Evolutionary conservation across 2,329 filamentous ascomycete species (phyloP).

Genomic region (Parastagonospora nodorum): DNA sequence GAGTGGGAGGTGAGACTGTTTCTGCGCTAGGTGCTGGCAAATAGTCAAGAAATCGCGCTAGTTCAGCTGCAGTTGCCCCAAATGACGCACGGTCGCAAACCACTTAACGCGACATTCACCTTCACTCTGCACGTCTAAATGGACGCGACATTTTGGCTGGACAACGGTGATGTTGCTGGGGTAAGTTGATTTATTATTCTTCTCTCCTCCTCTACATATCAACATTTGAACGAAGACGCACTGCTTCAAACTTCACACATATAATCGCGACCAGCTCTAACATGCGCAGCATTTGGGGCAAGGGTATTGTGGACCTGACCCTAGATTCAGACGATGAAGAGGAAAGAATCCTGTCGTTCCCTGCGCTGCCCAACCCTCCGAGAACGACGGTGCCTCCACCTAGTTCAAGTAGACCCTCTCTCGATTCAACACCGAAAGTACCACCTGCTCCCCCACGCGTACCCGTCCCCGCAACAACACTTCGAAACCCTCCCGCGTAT

Average conservation of each 20-base stretch:
- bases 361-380: background rate
- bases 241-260: background rate
- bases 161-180: constrained; percentile 17
- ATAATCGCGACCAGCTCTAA: constrained; percentile 10
- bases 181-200: constrained; percentile 14
- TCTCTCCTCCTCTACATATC: background rate
- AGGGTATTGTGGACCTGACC: constrained; percentile 29
- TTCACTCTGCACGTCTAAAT: constrained; percentile 7
- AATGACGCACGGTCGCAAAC: constrained; percentile 13
- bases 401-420: background rate
- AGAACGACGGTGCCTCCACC: constrained; percentile 6
- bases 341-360: background rate
- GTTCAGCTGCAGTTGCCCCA: background rate
- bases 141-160: constrained; percentile 20
- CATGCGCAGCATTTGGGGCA: constrained; percentile 20
- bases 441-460: background rate
- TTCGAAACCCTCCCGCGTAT: background rate
- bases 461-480: background rate
- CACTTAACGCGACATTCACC: constrained; percentile 23
- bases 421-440: background rate
- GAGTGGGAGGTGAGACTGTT: too few species aligned
- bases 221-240: too few species aligned
- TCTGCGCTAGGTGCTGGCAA: too few species aligned
- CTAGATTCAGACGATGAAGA: constrained; percentile 21
- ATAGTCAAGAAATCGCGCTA: too few species aligned